phyloP scores from a whole-genome alignment of 306 rosid species.

The Trichosanthes cucumerina region DNA sequence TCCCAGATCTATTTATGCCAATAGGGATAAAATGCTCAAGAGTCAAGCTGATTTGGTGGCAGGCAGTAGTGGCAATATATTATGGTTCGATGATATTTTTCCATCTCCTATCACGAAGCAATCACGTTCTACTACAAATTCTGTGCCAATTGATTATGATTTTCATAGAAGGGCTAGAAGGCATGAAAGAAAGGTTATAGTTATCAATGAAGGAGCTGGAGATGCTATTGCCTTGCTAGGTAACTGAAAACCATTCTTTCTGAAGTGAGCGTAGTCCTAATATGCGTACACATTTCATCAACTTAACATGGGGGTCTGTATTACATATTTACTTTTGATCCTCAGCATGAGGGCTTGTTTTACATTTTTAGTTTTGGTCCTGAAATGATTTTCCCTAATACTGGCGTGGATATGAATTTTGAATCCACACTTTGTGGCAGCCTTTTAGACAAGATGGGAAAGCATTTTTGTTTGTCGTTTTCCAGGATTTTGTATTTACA shows the following conservation, averaged over 20 bases:
- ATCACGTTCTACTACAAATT: slow-evolving; percentile 15
- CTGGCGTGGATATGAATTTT: neutral
- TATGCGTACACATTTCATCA: neutral
- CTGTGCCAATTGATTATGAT: slow-evolving; percentile 23
- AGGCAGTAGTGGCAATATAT: slow-evolving; percentile 35
- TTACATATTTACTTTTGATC: neutral
- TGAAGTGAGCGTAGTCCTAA: neutral
- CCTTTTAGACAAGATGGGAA: neutral
- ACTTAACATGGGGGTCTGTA: neutral
- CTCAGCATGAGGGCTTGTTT: neutral
- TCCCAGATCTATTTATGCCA: slow-evolving; percentile 60
- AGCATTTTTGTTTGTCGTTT: neutral
- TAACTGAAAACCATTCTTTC: slow-evolving; percentile 25
- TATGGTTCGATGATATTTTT: slow-evolving; percentile 51
- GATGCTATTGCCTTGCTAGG: slow-evolving; percentile 87
- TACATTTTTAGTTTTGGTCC: neutral
- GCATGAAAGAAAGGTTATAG: slow-evolving; percentile 41
- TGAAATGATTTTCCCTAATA: neutral
- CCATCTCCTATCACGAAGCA: slow-evolving; percentile 28
- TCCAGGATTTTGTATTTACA: neutral
- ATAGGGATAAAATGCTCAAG: slow-evolving; percentile 57
- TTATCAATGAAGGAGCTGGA: slow-evolving; percentile 90
- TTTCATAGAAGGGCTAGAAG: slow-evolving; percentile 25
- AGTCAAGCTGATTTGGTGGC: slow-evolving; percentile 53
- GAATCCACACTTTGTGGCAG: neutral